Conservation (phyloP, 73 alveolate genomes). For the Symbiodinium pilosum region DNA sequence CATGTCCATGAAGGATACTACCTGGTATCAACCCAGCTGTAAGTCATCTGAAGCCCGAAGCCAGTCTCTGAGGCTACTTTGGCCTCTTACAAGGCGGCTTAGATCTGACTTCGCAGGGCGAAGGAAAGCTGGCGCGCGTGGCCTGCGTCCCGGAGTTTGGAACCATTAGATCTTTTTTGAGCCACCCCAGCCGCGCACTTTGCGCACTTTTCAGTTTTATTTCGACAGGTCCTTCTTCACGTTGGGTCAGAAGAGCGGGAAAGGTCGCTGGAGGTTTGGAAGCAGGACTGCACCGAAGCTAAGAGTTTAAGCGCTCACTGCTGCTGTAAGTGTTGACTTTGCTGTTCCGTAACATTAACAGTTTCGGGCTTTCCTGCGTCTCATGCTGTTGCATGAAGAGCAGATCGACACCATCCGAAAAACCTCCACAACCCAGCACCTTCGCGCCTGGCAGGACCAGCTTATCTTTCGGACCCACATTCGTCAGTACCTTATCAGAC, state of each 20-base stretch:
- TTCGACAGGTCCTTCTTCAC: constrained; percentile 54
- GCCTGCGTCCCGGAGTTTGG: neutral
- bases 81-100: neutral
- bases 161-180: no score
- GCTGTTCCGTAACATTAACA: no score
- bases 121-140: neutral
- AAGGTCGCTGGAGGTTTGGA: constrained; percentile 77
- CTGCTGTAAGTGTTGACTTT: neutral
- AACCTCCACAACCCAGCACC: no score
- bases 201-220: no score
- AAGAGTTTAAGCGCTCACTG: neutral
- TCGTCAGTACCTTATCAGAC: neutral
- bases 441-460: constrained; percentile 23
- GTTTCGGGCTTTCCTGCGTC: no score
- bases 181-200: no score
- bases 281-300: constrained; percentile 3
- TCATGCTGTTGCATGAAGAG: no score
- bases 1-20: no score
- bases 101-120: neutral
- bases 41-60: neutral
- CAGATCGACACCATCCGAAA: no score
- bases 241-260: constrained; percentile 48
- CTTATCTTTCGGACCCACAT: constrained; percentile 50
- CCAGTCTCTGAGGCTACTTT: neutral
- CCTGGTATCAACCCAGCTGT: no score